These are phyloP conservation scores for Alternaria consortialis DNA, from an alignment of 2,329 filamentous ascomycete species.

Conservation along the genomic window DNA sequence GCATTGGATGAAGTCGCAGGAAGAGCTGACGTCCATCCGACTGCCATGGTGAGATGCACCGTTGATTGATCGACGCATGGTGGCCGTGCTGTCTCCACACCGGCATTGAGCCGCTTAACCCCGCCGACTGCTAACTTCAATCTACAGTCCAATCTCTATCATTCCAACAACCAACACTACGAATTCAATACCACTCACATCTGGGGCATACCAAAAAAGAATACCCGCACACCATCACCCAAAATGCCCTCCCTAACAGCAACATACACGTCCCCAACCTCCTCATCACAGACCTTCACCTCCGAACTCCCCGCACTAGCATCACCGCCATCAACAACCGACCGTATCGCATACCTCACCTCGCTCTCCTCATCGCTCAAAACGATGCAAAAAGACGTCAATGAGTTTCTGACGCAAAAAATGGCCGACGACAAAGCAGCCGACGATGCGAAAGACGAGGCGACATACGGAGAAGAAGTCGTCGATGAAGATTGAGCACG, in stretches of 20 bases:
- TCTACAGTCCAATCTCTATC: not conserved
- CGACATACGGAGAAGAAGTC: slow-evolving; percentile 87
- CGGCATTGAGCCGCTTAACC: slow-evolving; percentile 9
- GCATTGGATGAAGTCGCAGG: slow-evolving; percentile 1
- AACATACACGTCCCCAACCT: slow-evolving; percentile 63
- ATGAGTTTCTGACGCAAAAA: slow-evolving; percentile 73
- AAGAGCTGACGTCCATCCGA: slow-evolving; percentile 14
- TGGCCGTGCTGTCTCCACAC: slow-evolving; percentile 14
- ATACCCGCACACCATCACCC: not conserved
- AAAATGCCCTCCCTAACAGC: slow-evolving; percentile 55
- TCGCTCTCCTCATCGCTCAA: slow-evolving; percentile 66
- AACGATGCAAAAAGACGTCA: slow-evolving; percentile 71
- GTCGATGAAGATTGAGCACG: slow-evolving; percentile 66
- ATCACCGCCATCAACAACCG: slow-evolving; percentile 46
- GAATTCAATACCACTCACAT: not conserved
- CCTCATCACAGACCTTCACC: slow-evolving; percentile 40
- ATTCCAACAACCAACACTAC: not conserved
- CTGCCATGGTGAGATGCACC: slow-evolving; percentile 4
- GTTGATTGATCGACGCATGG: slow-evolving; percentile 8
- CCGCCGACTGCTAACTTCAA: not conserved
- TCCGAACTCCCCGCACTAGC: slow-evolving; percentile 32
- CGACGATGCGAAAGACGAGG: slow-evolving; percentile 62
- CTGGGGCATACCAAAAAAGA: too few species aligned
- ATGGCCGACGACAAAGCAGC: slow-evolving; percentile 75
- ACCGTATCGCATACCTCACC: slow-evolving; percentile 68